These are phyloP conservation scores for Calonectria multiphialidica DNA, from an alignment of 2,329 filamentous ascomycete genomes.

Conservation along the genomic window DNA sequence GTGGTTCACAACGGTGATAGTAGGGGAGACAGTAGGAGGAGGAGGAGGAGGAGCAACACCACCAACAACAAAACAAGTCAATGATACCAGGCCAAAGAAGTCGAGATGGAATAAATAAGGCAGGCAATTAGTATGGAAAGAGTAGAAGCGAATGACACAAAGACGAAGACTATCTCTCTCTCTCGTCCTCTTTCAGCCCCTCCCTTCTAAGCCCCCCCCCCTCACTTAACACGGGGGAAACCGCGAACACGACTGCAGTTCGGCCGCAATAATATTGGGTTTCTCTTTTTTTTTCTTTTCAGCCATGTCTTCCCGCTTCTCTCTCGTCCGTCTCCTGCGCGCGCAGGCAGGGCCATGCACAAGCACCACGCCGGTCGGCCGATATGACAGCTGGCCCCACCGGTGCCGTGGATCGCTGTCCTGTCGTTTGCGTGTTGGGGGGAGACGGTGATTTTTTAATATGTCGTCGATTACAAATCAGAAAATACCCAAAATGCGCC, in stretches of 20 bases:
- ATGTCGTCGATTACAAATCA: constrained; percentile 48
- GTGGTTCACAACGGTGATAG: neutral
- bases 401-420: constrained; percentile 18
- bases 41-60: too few species aligned
- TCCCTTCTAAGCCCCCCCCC: neutral
- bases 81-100: neutral
- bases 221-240: too few species aligned
- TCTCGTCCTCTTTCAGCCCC: neutral
- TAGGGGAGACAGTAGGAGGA: neutral
- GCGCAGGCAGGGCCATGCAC: constrained; percentile 1
- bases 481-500: constrained; percentile 30
- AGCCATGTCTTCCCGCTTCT: constrained; percentile 19
- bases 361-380: neutral
- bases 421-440: constrained; percentile 12
- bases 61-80: neutral
- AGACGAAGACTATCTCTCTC: neutral
- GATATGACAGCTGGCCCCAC: constrained; percentile 15
- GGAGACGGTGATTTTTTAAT: constrained; percentile 38
- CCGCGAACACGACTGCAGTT: too few species aligned
- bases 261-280: too few species aligned
- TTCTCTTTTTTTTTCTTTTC: too few species aligned
- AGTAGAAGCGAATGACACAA: neutral
- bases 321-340: neutral
- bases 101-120: neutral
- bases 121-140: neutral